Evolutionary conservation across 2,329 filamentous ascomycete genomes (phyloP).

Genomic region (Calonectria henricotiae): DNA sequence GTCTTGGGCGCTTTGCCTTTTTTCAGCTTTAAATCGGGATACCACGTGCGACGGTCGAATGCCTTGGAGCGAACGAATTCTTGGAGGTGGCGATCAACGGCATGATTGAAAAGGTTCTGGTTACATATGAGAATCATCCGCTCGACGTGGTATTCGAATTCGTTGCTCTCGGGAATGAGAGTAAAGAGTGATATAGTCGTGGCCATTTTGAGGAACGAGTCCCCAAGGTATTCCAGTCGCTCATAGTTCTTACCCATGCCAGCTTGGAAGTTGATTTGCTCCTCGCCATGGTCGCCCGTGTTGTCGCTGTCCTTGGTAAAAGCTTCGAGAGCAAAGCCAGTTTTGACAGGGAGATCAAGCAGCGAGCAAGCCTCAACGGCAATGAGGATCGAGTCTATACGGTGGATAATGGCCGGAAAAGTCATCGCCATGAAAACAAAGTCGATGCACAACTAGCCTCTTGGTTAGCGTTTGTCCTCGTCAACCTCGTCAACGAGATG

Average conservation of each 20-base stretch:
- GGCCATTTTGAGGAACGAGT: conserved; percentile 95
- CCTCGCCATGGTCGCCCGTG: conserved; percentile 78
- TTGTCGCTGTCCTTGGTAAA: conserved; percentile 95
- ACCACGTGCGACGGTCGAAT: conserved; percentile 90
- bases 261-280: conserved; percentile 81
- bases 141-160: conserved; percentile 90
- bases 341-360: conserved; percentile 76
- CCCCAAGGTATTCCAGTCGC: conserved; percentile 92
- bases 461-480: background rate
- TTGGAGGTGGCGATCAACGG: conserved; percentile 76
- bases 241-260: conserved; percentile 98
- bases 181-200: conserved; percentile 91
- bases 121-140: conserved; percentile 96
- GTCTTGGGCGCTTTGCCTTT: conserved; percentile 76
- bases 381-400: conserved; percentile 87
- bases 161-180: conserved; percentile 82
- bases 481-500: conserved; percentile 38
- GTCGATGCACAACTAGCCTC: conserved; percentile 74
- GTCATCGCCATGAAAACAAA: conserved; percentile 82
- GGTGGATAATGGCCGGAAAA: conserved; percentile 88
- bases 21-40: conserved; percentile 83
- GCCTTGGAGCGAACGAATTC: conserved; percentile 87
- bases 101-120: conserved; percentile 86
- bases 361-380: conserved; percentile 81
- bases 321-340: conserved; percentile 86